Evolutionary conservation across 2,329 filamentous ascomycete genomes (phyloP), one percentile per base, ranked within the genome.

Genomic region (Beauveria bassiana): DNA sequence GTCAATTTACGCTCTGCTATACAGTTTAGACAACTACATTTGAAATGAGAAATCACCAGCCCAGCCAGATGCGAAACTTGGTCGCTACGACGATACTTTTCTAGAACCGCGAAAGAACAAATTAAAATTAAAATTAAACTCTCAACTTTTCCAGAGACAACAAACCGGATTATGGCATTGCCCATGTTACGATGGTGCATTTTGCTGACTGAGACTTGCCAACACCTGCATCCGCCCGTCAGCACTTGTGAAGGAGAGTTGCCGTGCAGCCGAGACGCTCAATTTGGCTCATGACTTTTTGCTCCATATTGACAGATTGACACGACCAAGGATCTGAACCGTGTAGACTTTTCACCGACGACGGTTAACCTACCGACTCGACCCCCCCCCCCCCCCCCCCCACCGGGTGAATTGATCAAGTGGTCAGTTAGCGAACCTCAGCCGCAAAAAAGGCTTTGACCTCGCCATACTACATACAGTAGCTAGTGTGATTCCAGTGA

Each of bases 141-240:
- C 31, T 60, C 12, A 26, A 46, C 49, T 16, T n/a, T 26, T 2
- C 1, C 7, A n/a, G n/a, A 31, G 6, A 14, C 40, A 7, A 24
- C 4, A 52, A 40, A 53, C n/a, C 49, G 49, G 26, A 60, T 60
- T 60, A 18, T 40, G 26, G 26, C 38, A 60, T 46, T 60, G 58
- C 58, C 58, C 58, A 60, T 60, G 40, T n/a, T 28, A 18, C 18
- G 7, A 46, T 53, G 49, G 49, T 43, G 49, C 49, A 60, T 40
- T 60, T 45, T 53, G 58, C 58, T 60, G 58, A 60, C 58, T 46
- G 58, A 45, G 58, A 59, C 28, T 31, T 14, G 40, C 57, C 49
- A 38, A 40, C 49, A 6, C n/a, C 20, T 53, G 58, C 26, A 46
- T 52, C n/a, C 46, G 47, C 40, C 49, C 40, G 58, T 60, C 58